Conservation (phyloP, 495 filamentous ascomycete species). For the Hyaloscypha hepaticicola region DNA sequence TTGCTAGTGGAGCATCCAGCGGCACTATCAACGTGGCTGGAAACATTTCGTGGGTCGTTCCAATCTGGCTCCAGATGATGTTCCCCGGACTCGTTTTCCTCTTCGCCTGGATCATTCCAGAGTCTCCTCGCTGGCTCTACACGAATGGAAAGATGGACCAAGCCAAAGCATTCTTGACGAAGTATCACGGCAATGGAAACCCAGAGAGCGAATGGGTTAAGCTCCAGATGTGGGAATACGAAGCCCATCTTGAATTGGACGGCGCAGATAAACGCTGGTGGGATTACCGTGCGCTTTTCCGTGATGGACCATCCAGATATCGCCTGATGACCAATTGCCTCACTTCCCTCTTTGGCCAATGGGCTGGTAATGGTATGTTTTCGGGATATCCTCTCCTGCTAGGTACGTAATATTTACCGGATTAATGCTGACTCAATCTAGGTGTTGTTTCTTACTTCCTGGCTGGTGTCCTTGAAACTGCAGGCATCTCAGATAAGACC, state of each 20-base stretch:
- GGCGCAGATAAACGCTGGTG: constrained; percentile 58
- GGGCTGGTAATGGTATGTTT: constrained; percentile 52
- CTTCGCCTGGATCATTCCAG: constrained; percentile 28
- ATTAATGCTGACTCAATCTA: background rate
- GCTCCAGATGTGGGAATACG: constrained; percentile 49
- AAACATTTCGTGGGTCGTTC: constrained; percentile 50
- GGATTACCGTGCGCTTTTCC: constrained; percentile 57
- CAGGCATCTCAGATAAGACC: constrained; percentile 48
- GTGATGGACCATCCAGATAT: constrained; percentile 43
- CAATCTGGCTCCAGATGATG: constrained; percentile 41
- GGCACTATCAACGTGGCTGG: constrained; percentile 5
- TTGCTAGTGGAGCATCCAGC: constrained; percentile 14
- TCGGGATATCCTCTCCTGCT: background rate
- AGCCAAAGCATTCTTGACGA: constrained; percentile 39
- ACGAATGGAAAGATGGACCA: constrained; percentile 31
- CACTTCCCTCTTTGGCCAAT: constrained; percentile 63
- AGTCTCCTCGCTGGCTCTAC: constrained; percentile 36
- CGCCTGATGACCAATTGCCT: constrained; percentile 37
- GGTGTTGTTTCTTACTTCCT: constrained; percentile 36
- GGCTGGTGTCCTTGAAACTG: constrained; percentile 50
- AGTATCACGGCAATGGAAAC: constrained; percentile 47
- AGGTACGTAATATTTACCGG: constrained; percentile 27
- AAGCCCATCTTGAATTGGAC: constrained; percentile 44
- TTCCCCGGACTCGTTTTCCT: constrained; percentile 35
- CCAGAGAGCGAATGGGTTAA: constrained; percentile 38